A percentile compares a stretch with the other conserved stretches of the same genome.
Evolutionary conservation across 169 alveolate species (phyloP).

Genomic region (Cryptosporidium viatorum): DNA sequence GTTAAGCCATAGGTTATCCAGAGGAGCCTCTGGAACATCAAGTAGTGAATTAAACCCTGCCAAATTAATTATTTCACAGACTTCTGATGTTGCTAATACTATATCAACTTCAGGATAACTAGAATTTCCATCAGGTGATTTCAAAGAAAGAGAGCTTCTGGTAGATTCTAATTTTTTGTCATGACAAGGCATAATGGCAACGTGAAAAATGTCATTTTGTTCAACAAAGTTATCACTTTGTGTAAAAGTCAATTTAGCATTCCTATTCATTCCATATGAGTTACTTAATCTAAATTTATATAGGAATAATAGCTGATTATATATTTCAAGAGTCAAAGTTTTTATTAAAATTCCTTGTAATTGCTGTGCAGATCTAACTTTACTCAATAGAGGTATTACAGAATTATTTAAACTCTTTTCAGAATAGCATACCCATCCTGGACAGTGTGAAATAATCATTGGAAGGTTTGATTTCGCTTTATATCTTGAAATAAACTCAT

Average conservation of each 20-base stretch:
- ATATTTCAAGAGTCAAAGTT: conserved; percentile 59
- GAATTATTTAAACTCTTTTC: conserved; percentile 89
- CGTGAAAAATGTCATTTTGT: conserved; percentile 81
- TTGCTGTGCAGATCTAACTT: conserved; percentile 89
- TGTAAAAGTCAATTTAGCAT: background rate
- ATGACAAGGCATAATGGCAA: conserved; percentile 91
- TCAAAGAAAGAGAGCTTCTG: conserved; percentile 70
- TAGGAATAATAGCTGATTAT: conserved; percentile 56
- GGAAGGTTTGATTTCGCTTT: conserved; percentile 76
- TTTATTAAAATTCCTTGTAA: conserved; percentile 86
- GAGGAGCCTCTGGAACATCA: conserved; percentile 51
- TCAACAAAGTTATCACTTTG: background rate
- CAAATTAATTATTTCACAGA: conserved; percentile 12
- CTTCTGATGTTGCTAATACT: conserved; percentile 60
- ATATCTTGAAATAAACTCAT: conserved; percentile 77
- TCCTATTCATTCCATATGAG: background rate
- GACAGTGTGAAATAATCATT: conserved; percentile 90
- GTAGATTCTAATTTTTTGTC: conserved; percentile 94
- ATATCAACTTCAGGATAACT: conserved; percentile 72
- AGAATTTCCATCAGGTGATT: background rate
- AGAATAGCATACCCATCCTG: conserved; percentile 95
- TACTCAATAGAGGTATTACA: conserved; percentile 86
- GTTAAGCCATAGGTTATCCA: conserved; percentile 67
- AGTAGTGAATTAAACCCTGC: conserved; percentile 39
- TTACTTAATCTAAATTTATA: background rate